Evolutionary conservation across 345 rosid genomes (phyloP).

Genomic region (Dipteronia dyeriana): DNA sequence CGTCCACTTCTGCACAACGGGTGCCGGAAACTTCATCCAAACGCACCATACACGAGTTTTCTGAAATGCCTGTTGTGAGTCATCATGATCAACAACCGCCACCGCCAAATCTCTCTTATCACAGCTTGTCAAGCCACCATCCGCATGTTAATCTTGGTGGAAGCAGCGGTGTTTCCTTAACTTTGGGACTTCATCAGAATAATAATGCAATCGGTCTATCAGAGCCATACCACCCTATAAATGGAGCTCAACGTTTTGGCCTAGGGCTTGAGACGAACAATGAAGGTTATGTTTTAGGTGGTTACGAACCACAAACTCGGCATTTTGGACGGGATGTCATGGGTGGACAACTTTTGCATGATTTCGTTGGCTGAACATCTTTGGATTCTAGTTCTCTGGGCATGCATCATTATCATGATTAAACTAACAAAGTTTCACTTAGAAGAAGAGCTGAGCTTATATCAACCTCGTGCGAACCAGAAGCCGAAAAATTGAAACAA

Average conservation of each 20-base stretch:
- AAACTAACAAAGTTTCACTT: constrained; percentile 17
- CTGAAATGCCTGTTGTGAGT: constrained; percentile 34
- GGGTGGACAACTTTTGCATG: constrained; percentile 90
- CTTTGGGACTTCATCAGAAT: constrained; percentile 85
- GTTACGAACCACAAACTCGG: constrained; percentile 61
- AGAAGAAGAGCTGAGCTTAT: background rate
- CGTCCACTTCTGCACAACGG: constrained; percentile 40
- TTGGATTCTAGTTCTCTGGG: background rate
- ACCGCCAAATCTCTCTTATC: constrained; percentile 33
- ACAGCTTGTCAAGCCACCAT: constrained; percentile 44
- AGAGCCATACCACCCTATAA: constrained; percentile 60
- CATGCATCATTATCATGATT: background rate
- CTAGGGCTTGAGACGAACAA: constrained; percentile 54
- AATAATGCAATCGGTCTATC: constrained; percentile 55
- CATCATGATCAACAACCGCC: constrained; percentile 21
- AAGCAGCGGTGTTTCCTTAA: constrained; percentile 66
- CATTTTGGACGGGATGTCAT: constrained; percentile 66
- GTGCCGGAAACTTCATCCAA: constrained; percentile 46
- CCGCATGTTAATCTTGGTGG: constrained; percentile 46
- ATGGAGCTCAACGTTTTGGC: constrained; percentile 65
- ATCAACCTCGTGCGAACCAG: background rate
- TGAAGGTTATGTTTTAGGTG: constrained; percentile 55
- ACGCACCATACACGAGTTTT: constrained; percentile 46
- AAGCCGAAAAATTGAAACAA: constrained; percentile 7
- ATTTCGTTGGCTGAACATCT: constrained; percentile 72